Evolutionary conservation across 805 yeast species (phyloP).

Genomic region (Myxozyma lipomycoides): DNA sequence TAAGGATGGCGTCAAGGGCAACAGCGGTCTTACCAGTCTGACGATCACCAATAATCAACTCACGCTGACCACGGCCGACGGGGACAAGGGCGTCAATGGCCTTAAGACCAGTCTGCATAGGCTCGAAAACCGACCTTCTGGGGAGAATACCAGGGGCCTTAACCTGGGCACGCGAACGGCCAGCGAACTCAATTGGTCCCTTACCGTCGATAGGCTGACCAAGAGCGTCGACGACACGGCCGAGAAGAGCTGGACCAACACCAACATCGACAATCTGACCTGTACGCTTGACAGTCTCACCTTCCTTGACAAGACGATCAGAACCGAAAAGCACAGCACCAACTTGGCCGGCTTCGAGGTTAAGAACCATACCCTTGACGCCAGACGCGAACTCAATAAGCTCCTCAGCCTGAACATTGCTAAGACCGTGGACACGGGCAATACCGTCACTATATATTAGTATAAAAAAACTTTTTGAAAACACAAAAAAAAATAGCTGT

Average conservation of each 20-base stretch:
- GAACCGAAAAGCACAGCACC: conserved; percentile 99
- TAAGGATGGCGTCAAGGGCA: conserved; percentile 95
- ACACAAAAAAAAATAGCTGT: conserved; percentile 6
- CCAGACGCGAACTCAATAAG: conserved; percentile 98
- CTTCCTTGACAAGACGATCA: conserved; percentile 97
- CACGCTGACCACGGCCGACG: conserved; percentile 99
- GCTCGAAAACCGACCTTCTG: conserved; percentile 97
- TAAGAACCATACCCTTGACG: conserved; percentile 99
- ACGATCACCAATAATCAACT: conserved; percentile 99
- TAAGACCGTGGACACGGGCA: conserved; percentile 99
- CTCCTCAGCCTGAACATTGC: conserved; percentile 99
- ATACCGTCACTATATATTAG: conserved; percentile 98
- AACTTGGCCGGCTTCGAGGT: conserved; percentile 99
- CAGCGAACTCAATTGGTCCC: conserved; percentile 89
- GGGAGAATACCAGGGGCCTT: conserved; percentile 99
- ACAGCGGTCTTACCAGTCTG: conserved; percentile 99
- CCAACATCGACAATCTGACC: conserved; percentile 99
- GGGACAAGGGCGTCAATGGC: conserved; percentile 99
- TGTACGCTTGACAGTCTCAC: conserved; percentile 99
- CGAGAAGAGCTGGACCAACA: conserved; percentile 96
- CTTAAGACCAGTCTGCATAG: conserved; percentile 99
- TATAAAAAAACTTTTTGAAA: too few relatives aligned
- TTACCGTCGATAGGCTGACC: conserved; percentile 99
- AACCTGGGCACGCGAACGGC: conserved; percentile 91
- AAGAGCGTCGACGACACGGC: conserved; percentile 99